Evolutionary conservation across 2,329 filamentous ascomycete genomes (phyloP).

Genomic region (Trichoderma sp.): DNA sequence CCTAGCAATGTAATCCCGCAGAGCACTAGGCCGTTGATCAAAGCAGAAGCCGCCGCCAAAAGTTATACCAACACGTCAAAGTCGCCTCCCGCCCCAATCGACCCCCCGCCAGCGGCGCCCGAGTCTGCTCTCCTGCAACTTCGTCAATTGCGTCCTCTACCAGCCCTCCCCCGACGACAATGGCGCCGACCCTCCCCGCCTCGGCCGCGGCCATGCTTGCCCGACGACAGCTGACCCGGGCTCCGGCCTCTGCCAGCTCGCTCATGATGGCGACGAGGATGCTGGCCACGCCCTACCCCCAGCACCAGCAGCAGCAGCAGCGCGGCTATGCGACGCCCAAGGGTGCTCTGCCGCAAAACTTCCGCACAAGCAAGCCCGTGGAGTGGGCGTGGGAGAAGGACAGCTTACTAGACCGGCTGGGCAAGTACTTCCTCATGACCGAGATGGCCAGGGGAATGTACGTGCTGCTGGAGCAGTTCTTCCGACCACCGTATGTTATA

Average conservation of each 20-base stretch:
- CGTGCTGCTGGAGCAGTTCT: conserved; percentile 95
- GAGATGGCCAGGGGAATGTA: conserved; percentile 99
- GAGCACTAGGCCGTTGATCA: conserved; percentile 28
- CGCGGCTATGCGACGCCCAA: conserved; percentile 66
- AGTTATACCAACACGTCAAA: conserved; percentile 31
- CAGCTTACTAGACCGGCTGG: conserved; percentile 76
- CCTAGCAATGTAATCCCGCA: conserved; percentile 46
- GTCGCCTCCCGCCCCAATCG: conserved; percentile 28
- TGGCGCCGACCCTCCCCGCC: conserved; percentile 39
- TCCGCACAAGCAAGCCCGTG: conserved; percentile 72
- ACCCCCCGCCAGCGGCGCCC: conserved; percentile 21
- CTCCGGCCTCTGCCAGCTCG: conserved; percentile 30
- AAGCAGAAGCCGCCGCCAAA: conserved; percentile 22
- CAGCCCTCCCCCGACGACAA: conserved; percentile 28
- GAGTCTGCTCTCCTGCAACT: conserved; percentile 29
- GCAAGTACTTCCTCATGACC: conserved; percentile 91
- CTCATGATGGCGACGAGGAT: conserved; percentile 26
- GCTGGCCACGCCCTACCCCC: conserved; percentile 25
- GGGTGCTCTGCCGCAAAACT: conserved; percentile 77
- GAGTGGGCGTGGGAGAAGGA: conserved; percentile 82
- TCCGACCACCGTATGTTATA: conserved; percentile 89
- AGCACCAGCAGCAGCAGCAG: conserved; percentile 37
- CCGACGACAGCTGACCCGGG: conserved; percentile 40
- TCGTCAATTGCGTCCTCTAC: conserved; percentile 33
- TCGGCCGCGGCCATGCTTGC: conserved; percentile 39